Evolutionary conservation across 805 yeast species (phyloP), one percentile per base, ranked within the genome.

Genomic region (Candida ascalaphidarum): DNA sequence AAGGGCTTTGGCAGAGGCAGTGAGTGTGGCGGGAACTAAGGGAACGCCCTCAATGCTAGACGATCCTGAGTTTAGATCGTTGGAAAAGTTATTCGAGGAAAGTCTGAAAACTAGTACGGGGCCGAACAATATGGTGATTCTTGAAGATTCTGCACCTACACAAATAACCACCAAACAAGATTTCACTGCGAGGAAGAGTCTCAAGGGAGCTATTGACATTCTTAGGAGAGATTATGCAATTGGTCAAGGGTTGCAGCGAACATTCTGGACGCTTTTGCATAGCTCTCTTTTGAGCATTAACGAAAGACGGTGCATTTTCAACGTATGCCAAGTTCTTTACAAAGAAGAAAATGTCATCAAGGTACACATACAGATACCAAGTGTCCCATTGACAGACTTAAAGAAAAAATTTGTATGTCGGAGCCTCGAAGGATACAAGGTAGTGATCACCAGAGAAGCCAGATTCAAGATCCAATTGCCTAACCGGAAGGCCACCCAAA

Each of bases 231-330:
- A 75, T 29, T 68, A 73, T 33, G 48, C 70, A 2, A 61, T 70
- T 28, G 75, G 80, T 1, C 46, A 52, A 17, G 83, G 85, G 0
- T 55, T 92, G 13, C 65, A 68, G 30, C 42, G 47, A 2, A 67
- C 69, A 7, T 41, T 92, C 2, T 86, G 96, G 96, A 62, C 68
- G 24, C 63, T 77, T 7, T 49, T 86, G 7, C 81, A 77, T 40
- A 64, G 81, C 0, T 74, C 81, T 2, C 49, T 77, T 15, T 35
- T 78, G 12, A 68, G 81, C 9, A 53, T 83, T 2, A 55, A 69
- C 23, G 77, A 76, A 19, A 73, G 77, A 38, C 65, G 88, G 32
- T 51, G 66, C 20, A 43, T 89, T 7, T 77, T 81, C 39, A 81
- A 75, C 33, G 44, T 83, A 3, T 62, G 82, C 29, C 73, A 74